Evolutionary conservation across 352 stramenopile species (phyloP), one percentile per base, ranked within the genome.

Genomic region (Phytophthora hybrid): DNA sequence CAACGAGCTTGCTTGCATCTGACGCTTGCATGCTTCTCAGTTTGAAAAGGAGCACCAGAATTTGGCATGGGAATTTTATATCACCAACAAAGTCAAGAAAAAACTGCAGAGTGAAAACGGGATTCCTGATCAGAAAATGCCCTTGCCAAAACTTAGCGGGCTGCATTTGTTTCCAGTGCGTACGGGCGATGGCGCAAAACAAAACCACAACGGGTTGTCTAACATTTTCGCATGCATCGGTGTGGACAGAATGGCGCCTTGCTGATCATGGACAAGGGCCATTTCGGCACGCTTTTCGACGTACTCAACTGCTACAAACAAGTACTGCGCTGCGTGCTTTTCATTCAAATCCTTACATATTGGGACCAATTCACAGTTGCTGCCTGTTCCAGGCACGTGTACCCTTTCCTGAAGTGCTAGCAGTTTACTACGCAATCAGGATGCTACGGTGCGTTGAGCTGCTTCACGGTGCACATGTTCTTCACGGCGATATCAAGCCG

Each of bases 401-500:
- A 59, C 11, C 44, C 10, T 93, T 96, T 72, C 88, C 89, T 8
- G 90, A 97, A 77, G 76, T 79, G 13, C 51, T 97, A 8, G 82
- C 73, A 16, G 73, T 95, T 29, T 89, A 93, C 63, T 97, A 96
- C 53, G 69, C 84, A 29, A 93, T 94, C 59, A 85, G 81, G 66
- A 97, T 97, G 90, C 64, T 97, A 9, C 75, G 72, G n/a, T 81
- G 80, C 13, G 73, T 95, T 39, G 85, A 94, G 49, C 32, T 87
- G 16, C 73, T 97, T 37, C 90, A 97, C 52, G 34, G 55, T 9
- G 79, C 79, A 7, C 74, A 87, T 0, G 69, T 97, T 68, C 74
- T 97, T 5, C 90, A 97, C 47, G 90, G 90, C 26, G 90, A 97
- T 59, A 83, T 97, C 52, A 97, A 97, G 64, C 90, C 90, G 8